phyloP scores from a whole-genome alignment of 257 asterid species.

The Solanum neorickii region DNA sequence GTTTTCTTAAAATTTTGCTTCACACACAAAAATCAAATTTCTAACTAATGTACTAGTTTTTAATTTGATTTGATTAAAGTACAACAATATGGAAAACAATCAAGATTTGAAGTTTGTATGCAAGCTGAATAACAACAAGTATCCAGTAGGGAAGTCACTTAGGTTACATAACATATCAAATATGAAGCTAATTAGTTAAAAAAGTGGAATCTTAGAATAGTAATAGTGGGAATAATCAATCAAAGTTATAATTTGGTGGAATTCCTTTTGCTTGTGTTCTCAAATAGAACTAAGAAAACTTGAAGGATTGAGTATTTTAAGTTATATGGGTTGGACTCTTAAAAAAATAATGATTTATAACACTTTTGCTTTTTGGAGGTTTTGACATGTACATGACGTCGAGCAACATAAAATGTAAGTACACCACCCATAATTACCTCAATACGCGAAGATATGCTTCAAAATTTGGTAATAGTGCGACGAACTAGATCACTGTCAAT shows the following conservation, averaged over 20 bases:
- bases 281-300: conserved; percentile 77
- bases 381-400: background rate
- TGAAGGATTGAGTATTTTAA: conserved; percentile 53
- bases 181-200: conserved; percentile 18
- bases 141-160: conserved; percentile 68
- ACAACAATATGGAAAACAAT: conserved; percentile 24
- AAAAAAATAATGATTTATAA: background rate
- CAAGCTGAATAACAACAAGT: conserved; percentile 57
- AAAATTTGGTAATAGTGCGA: conserved; percentile 72
- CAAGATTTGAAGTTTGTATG: conserved; percentile 45
- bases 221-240: background rate
- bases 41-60: too few species aligned
- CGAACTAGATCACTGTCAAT: conserved; percentile 83
- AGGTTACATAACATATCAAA: conserved; percentile 71
- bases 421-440: conserved; percentile 11
- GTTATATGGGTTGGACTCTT: background rate
- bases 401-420: background rate
- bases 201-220: conserved; percentile 9
- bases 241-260: background rate
- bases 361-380: background rate
- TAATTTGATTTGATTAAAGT: too few species aligned
- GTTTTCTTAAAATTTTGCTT: too few species aligned
- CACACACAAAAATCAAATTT: too few species aligned
- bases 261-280: conserved; percentile 40
- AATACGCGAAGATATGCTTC: conserved; percentile 67